Base-by-base conservation (phyloP, 2,329 filamentous ascomycete species). In the Simplicillium sp. region DNA sequence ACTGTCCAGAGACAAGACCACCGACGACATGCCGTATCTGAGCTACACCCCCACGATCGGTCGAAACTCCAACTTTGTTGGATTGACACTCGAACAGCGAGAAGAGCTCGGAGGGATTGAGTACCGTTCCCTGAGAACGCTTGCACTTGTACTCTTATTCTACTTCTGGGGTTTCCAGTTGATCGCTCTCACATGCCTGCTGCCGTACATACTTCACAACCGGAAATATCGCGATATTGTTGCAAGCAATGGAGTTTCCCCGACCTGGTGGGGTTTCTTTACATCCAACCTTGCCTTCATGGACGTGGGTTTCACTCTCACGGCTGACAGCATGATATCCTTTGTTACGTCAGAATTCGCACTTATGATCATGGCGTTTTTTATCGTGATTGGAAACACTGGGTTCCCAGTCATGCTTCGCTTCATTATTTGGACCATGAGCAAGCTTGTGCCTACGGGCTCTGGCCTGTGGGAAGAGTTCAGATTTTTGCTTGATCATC, bases 61-160 rank as follows among this genome's bases (percentile, higher is more conserved):
- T 17, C 80, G 92, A 47, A 98, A 98, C 59, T 97, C 90, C 11
- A 83, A 86, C 31, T 98, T 97, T 54, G 74, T 92, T 11, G 87
- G 89, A 50, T 62, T 98, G 48, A 86, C 84, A 0, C 84, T 94
- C 50, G 87, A 92, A 48, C 88, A 98, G 61, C 78, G 92, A 49
- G 89, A 98, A 56, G 92, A 98, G 60, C 67, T 98, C 3, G 92
- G 92, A 11, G 92, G 92, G 15, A 95, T 98, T 47, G 92, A 98
- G 59, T 98, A 98, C 55, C 82, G 92, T 6, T 86, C 90, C 0
- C 60, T 98, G 45, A 94, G 95, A 59, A 87, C 87, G 2, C 65
- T 98, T 37, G 85, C 86, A 1, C 57, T 87, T 20, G 80, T 97
- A 25, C 67, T 97, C 15, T 71, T 84, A 3, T 67, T 65, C 7